Evolutionary conservation across 331 rosid species (phyloP).

Genomic region (Malus hybrid): DNA sequence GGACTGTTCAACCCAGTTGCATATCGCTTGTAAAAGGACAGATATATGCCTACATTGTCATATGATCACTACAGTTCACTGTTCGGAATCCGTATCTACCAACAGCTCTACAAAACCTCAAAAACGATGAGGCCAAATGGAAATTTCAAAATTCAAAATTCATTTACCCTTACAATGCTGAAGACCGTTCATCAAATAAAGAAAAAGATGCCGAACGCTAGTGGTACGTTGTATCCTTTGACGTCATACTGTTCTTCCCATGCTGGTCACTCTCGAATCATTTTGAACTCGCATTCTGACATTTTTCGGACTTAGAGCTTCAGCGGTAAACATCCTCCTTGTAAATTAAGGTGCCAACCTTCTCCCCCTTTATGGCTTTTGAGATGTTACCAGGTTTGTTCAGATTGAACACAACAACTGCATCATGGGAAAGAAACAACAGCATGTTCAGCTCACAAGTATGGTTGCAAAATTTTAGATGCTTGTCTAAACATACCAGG

Average conservation of each 20-base stretch:
- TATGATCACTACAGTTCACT: neutral
- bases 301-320: neutral
- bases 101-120: neutral
- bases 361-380: conserved; percentile 78
- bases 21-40: too few species aligned
- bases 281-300: neutral
- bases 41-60: neutral
- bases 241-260: neutral
- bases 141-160: neutral
- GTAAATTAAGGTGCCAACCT: conserved; percentile 70
- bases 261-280: neutral
- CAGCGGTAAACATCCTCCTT: conserved; percentile 46
- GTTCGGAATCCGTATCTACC: neutral
- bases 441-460: neutral
- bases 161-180: conserved; percentile 7
- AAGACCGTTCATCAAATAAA: neutral
- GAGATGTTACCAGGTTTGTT: conserved; percentile 76
- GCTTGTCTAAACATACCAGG: conserved; percentile 55
- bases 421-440: conserved; percentile 15
- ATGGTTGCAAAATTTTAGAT: neutral
- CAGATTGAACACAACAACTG: conserved; percentile 92
- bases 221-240: neutral
- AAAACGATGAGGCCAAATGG: neutral
- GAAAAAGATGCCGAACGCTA: too few species aligned
- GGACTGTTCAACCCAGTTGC: too few species aligned